Evolutionary conservation across 345 rosid genomes (phyloP).

Genomic region (Boechera divaricarpa): DNA sequence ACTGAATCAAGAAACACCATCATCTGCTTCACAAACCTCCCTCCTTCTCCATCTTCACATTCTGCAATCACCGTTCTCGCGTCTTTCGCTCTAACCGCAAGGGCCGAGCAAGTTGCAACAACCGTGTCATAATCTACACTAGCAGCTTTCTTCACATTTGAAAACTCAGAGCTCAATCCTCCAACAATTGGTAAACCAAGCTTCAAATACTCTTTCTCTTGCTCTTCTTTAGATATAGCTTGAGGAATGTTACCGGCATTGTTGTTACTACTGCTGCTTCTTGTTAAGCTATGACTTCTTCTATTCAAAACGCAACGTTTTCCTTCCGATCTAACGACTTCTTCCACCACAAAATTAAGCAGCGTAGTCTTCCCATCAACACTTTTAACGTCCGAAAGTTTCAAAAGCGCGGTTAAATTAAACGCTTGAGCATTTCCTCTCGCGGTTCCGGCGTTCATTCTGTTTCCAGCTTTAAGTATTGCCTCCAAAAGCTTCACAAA

Average conservation of each 20-base stretch:
- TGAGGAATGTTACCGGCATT: constrained; percentile 20
- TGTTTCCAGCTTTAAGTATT: constrained; percentile 86
- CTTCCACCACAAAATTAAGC: constrained; percentile 87
- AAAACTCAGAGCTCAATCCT: constrained; percentile 76
- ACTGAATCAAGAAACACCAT: constrained; percentile 60
- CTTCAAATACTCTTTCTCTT: constrained; percentile 62
- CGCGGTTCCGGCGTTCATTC: constrained; percentile 92
- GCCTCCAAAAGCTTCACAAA: constrained; percentile 91
- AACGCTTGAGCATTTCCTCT: constrained; percentile 94
- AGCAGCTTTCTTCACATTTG: constrained; percentile 86
- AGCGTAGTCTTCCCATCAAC: constrained; percentile 76
- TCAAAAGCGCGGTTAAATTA: constrained; percentile 68
- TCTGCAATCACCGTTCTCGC: constrained; percentile 44
- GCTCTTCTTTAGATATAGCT: constrained; percentile 56
- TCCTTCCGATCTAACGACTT: constrained; percentile 81
- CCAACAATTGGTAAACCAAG: constrained; percentile 81
- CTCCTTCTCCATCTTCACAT: constrained; percentile 45
- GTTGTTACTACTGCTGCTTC: constrained; percentile 42
- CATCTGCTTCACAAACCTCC: constrained; percentile 62
- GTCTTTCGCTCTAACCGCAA: constrained; percentile 57
- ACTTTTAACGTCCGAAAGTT: constrained; percentile 87
- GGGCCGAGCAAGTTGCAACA: constrained; percentile 53
- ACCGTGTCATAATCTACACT: constrained; percentile 56
- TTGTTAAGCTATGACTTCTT: constrained; percentile 53
- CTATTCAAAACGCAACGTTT: constrained; percentile 66